Evolutionary conservation across 2,329 filamentous ascomycete species (phyloP).

Genomic region (Fusarium sp.): DNA sequence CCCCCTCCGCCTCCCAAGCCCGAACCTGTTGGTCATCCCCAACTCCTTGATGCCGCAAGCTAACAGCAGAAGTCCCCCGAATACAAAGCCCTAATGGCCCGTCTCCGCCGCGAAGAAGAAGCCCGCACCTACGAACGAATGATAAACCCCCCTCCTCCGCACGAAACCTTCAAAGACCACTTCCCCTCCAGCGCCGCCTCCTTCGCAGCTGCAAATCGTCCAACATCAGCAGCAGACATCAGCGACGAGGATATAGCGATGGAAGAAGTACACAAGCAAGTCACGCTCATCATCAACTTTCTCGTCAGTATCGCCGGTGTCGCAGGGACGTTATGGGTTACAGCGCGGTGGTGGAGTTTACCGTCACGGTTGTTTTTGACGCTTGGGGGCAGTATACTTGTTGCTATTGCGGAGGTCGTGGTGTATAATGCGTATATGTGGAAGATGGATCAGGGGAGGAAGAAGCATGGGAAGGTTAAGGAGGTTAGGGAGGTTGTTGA

Average conservation of each 20-base stretch:
- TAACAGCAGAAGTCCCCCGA: constrained; percentile 86
- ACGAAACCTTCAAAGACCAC: constrained; percentile 70
- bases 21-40: constrained; percentile 73
- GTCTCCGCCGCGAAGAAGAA: constrained; percentile 86
- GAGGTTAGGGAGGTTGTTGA: constrained; percentile 78
- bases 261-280: constrained; percentile 81
- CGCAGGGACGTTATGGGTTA: constrained; percentile 82
- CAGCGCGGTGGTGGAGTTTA: constrained; percentile 79
- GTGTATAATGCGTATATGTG: constrained; percentile 82
- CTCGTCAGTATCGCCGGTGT: constrained; percentile 86
- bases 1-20: constrained; percentile 85
- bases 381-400: constrained; percentile 75
- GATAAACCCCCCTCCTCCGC: constrained; percentile 69
- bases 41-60: too few species aligned
- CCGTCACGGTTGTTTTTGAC: constrained; percentile 77
- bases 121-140: constrained; percentile 84
- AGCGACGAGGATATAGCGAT: constrained; percentile 75
- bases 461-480: constrained; percentile 68
- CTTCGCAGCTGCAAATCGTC: constrained; percentile 67
- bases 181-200: constrained; percentile 68
- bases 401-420: constrained; percentile 81
- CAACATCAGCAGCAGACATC: constrained; percentile 59
- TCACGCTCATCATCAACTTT: constrained; percentile 90
- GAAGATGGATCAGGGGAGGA: constrained; percentile 76
- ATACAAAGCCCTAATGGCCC: constrained; percentile 89